Conservation (phyloP, 208 protist genomes). For the Trypanosomatidae sp. region DNA sequence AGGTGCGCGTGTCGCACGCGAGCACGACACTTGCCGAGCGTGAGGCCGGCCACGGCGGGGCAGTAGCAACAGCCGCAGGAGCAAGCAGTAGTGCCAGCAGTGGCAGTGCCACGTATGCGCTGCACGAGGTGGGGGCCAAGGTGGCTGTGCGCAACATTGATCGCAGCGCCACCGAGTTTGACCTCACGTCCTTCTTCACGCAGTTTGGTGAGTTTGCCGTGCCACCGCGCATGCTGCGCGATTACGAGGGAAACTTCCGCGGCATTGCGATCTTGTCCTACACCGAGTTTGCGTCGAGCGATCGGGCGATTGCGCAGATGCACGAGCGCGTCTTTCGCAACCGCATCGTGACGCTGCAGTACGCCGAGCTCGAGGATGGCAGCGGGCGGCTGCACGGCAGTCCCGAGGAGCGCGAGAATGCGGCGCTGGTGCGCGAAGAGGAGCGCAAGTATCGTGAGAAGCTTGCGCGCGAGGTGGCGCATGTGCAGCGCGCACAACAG, state of each 20-base stretch:
- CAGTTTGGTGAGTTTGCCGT: slow-evolving; percentile 75
- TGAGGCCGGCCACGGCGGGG: slow-evolving; percentile 4
- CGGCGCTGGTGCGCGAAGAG: slow-evolving; percentile 51
- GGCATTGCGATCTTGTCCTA: slow-evolving; percentile 69
- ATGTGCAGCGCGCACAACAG: slow-evolving; percentile 21
- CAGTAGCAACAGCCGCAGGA: too few relatives aligned
- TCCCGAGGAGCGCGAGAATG: slow-evolving; percentile 60
- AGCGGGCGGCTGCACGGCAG: slow-evolving; percentile 65
- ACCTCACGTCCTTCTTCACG: slow-evolving; percentile 61
- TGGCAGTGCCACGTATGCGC: slow-evolving; percentile 7
- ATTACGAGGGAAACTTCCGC: slow-evolving; percentile 62
- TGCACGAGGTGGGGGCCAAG: slow-evolving; percentile 82
- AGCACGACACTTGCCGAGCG: slow-evolving; percentile 15
- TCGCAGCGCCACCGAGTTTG: slow-evolving; percentile 50
- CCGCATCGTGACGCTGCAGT: slow-evolving; percentile 49
- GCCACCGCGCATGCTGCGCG: slow-evolving; percentile 65
- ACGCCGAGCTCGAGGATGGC: slow-evolving; percentile 75
- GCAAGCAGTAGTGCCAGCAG: background rate
- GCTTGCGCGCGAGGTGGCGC: slow-evolving; percentile 24
- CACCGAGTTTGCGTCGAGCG: slow-evolving; percentile 53
- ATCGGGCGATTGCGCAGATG: slow-evolving; percentile 63
- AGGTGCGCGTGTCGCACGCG: slow-evolving; percentile 48
- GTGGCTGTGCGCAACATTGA: slow-evolving; percentile 71
- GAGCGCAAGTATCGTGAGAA: slow-evolving; percentile 47
- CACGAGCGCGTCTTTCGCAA: slow-evolving; percentile 47